These are phyloP conservation scores for Lodderomyces pseudojiufengensis DNA, from an alignment of 1,139 yeast genomes.

Conservation along the genomic window DNA sequence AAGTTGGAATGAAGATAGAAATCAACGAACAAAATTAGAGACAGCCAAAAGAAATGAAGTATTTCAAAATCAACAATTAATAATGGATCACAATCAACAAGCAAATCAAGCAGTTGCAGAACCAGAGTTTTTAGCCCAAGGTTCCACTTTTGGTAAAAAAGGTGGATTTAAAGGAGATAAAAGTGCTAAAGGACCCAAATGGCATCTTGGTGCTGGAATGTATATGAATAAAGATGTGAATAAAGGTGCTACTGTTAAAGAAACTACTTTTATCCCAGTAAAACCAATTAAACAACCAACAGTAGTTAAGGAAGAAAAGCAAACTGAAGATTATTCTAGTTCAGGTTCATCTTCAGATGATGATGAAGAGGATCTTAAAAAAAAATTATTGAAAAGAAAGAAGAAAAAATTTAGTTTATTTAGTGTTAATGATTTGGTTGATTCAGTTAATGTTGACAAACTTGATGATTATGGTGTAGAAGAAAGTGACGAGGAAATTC, in stretches of 20 bases:
- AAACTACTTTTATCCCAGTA: slow-evolving; percentile 2
- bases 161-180: no score
- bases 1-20: not conserved
- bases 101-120: not conserved
- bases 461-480: slow-evolving; percentile 3
- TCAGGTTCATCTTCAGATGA: slow-evolving; percentile 1
- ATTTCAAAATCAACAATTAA: not conserved
- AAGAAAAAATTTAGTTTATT: slow-evolving; percentile 2
- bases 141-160: slow-evolving; percentile 1
- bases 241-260: slow-evolving; percentile 2
- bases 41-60: not conserved
- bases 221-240: slow-evolving; percentile 14
- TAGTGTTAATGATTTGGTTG: slow-evolving; percentile 4
- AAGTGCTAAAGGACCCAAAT: slow-evolving; percentile 7
- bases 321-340: slow-evolving; percentile 4
- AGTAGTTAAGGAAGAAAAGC: not conserved
- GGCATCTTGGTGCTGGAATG: slow-evolving; percentile 16
- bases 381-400: not conserved
- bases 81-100: not conserved
- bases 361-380: not conserved
- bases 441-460: slow-evolving; percentile 6
- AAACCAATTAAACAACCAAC: not conserved
- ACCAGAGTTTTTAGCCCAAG: slow-evolving; percentile 10
- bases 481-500: slow-evolving; percentile 6
- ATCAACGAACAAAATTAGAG: no score